A percentile compares a stretch with the other conserved stretches of the same genome.
Conservation (phyloP, 163 green algal species). For the Coccomyxa subellipsoidea region DNA sequence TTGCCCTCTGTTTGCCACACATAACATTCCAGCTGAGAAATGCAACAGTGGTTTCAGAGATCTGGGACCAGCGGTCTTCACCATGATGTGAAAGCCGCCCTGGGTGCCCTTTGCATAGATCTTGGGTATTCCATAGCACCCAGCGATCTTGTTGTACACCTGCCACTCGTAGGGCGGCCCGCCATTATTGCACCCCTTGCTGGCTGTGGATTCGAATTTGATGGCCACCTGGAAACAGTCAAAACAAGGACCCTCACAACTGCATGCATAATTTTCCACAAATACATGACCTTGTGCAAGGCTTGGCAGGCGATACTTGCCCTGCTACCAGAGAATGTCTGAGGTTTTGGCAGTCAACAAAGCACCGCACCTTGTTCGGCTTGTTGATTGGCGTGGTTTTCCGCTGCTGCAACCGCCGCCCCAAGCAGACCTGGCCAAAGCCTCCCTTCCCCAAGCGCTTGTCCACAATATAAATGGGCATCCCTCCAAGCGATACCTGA, state of each 20-base stretch:
- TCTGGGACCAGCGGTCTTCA: slow-evolving; percentile 43
- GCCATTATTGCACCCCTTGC: slow-evolving; percentile 91
- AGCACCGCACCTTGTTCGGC: background rate
- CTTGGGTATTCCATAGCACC: slow-evolving; percentile 88
- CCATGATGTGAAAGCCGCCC: slow-evolving; percentile 99
- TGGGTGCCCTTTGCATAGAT: slow-evolving; percentile 97
- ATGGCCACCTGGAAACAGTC: slow-evolving; percentile 80
- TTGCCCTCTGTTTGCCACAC: too few species aligned
- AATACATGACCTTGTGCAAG: too few species aligned
- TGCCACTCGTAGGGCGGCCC: slow-evolving; percentile 94
- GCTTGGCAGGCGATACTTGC: too few species aligned
- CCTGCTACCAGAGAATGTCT: too few species aligned
- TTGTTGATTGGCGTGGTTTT: background rate
- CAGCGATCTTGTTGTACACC: slow-evolving; percentile 83
- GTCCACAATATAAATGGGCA: slow-evolving; percentile 89
- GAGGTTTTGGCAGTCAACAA: too few species aligned
- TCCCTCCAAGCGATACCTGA: slow-evolving; percentile 73
- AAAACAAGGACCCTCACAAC: too few species aligned
- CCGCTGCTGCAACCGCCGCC: slow-evolving; percentile 37
- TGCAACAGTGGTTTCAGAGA: too few species aligned
- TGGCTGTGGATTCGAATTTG: slow-evolving; percentile 97
- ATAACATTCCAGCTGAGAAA: too few species aligned
- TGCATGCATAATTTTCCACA: too few species aligned
- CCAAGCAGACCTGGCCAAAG: slow-evolving; percentile 92
- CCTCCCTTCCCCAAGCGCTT: slow-evolving; percentile 93